Conservation (phyloP, 2,329 filamentous ascomycete genomes). For the Botrytis paeoniae region DNA sequence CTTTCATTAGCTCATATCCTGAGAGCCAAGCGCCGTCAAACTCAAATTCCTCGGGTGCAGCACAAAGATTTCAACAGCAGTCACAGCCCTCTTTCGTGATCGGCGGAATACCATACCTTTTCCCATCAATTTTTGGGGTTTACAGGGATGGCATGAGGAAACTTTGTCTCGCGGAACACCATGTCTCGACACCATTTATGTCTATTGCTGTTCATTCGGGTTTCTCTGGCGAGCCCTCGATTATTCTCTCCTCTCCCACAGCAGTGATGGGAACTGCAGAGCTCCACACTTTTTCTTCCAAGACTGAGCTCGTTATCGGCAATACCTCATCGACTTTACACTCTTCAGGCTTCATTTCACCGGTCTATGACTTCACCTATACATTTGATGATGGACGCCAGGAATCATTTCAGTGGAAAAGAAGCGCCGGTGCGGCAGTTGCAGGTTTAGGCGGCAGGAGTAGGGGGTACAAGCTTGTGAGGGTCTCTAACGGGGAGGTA, state of each 20-base stretch:
- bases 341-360: not conserved
- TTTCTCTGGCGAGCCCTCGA: not conserved
- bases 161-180: not conserved
- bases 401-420: constrained; percentile 9
- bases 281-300: not conserved
- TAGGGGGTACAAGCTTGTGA: constrained; percentile 4
- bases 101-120: not conserved
- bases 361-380: not conserved
- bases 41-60: not conserved
- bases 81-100: not conserved
- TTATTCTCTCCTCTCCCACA: not conserved
- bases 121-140: constrained; percentile 7
- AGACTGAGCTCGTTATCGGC: constrained; percentile 2
- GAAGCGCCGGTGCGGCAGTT: not conserved
- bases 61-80: not conserved
- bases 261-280: constrained; percentile 3
- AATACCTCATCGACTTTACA: not conserved
- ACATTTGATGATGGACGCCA: constrained; percentile 6
- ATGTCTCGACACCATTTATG: constrained; percentile 9
- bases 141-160: not conserved
- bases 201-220: not conserved
- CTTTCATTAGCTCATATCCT: not conserved
- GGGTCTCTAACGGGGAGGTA: not conserved
- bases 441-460: not conserved
- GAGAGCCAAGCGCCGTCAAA: constrained; percentile 4